These are phyloP conservation scores for Atalantia buxifolia DNA, from an alignment of 345 rosid species.

Conservation along the genomic window DNA sequence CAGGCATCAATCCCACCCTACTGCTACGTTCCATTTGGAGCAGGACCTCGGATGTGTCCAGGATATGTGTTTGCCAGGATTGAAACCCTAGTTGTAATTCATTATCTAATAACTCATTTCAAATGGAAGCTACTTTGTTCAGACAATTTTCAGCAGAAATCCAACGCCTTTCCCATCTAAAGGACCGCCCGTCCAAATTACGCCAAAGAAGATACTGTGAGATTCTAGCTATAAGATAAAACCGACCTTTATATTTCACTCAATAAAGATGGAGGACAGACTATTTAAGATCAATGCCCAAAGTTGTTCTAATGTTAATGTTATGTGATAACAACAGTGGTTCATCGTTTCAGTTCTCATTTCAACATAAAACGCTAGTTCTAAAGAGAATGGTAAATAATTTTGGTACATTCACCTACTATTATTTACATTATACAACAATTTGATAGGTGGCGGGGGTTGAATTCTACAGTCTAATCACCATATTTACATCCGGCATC, in stretches of 20 bases:
- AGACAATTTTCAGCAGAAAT: conserved; percentile 39
- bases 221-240: not conserved
- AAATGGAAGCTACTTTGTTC: conserved; percentile 36
- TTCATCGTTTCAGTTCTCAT: not conserved
- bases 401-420: not conserved
- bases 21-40: conserved; percentile 46
- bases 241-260: not conserved
- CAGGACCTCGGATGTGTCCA: conserved; percentile 54
- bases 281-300: not conserved
- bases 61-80: conserved; percentile 50
- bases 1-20: conserved; percentile 46
- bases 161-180: conserved; percentile 46
- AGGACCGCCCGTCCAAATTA: conserved; percentile 38
- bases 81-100: conserved; percentile 42
- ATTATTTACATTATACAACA: not conserved
- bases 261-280: not conserved
- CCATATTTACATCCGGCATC: conserved; percentile 18
- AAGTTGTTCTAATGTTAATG: not conserved
- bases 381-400: not conserved
- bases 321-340: not conserved
- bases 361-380: not conserved
- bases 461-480: conserved; percentile 1
- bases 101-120: conserved; percentile 45
- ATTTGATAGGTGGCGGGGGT: not conserved
- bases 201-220: conserved; percentile 17